These are phyloP conservation scores for Plasmodium chabaudi DNA, from an alignment of 169 alveolate species.

Conservation along the genomic window DNA sequence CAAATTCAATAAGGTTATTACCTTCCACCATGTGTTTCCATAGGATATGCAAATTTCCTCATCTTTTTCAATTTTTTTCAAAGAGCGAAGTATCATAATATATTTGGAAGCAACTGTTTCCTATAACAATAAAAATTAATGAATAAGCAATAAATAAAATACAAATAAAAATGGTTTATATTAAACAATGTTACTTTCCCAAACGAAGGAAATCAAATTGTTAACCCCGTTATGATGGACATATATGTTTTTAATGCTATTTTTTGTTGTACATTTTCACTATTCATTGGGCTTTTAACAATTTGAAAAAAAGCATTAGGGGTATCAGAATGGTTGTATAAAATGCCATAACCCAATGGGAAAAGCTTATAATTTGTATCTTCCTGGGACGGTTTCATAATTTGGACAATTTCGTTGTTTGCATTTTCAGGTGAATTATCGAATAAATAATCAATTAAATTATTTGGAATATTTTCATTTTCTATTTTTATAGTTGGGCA, in stretches of 20 bases:
- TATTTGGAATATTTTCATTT: slow-evolving; percentile 56
- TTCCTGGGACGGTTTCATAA: slow-evolving; percentile 10
- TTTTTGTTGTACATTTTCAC: neutral
- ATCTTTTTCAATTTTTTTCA: slow-evolving; percentile 21
- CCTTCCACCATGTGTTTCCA: slow-evolving; percentile 69
- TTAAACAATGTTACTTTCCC: too few relatives aligned
- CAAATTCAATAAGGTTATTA: neutral
- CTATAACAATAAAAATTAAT: slow-evolving; percentile 2
- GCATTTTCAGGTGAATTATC: slow-evolving; percentile 16
- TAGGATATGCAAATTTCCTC: slow-evolving; percentile 57
- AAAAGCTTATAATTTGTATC: slow-evolving; percentile 26
- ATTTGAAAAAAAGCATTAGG: slow-evolving; percentile 70
- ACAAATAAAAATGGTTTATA: neutral
- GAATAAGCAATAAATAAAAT: neutral
- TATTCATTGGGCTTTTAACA: slow-evolving; percentile 3
- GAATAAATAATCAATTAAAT: slow-evolving; percentile 35
- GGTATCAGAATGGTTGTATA: slow-evolving; percentile 53
- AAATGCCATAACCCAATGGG: slow-evolving; percentile 66
- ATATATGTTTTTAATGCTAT: too few relatives aligned
- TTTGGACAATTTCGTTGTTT: slow-evolving; percentile 23
- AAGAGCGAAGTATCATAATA: slow-evolving; percentile 48
- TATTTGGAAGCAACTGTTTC: slow-evolving; percentile 26
- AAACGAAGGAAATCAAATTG: too few relatives aligned
- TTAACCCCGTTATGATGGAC: too few relatives aligned
- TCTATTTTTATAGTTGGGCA: slow-evolving; percentile 45